Percentiles rank a stretch among this genome's conserved stretches.
Evolutionary conservation across 2,329 filamentous ascomycete species (phyloP).

Genomic region (Geoglossum cookeanum): DNA sequence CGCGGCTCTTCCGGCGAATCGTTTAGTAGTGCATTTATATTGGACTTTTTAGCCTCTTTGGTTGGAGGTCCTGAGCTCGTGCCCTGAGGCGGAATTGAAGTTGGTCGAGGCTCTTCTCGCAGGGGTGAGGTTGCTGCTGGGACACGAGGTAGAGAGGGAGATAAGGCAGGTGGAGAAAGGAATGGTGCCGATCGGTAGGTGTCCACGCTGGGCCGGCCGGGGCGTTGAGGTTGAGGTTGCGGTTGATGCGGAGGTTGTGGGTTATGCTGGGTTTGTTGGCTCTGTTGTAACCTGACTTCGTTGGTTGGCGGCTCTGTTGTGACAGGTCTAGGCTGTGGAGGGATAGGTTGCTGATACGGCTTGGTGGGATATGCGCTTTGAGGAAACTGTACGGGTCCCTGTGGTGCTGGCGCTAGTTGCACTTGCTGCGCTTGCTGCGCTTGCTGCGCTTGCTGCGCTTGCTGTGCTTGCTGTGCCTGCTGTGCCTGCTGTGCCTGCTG

Average conservation of each 20-base stretch:
- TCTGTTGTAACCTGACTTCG: background rate
- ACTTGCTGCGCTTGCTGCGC: no score
- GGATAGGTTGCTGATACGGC: background rate
- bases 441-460: no score
- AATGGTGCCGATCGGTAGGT: background rate
- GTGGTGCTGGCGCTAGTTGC: background rate
- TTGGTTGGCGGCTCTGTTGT: background rate
- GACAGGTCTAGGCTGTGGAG: background rate
- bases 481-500: no score
- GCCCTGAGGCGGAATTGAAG: slow-evolving; percentile 8
- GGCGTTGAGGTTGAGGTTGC: background rate
- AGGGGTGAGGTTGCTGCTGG: background rate
- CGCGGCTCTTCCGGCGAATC: slow-evolving; percentile 28
- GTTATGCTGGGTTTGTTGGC: background rate
- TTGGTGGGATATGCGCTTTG: background rate
- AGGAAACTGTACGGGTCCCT: background rate
- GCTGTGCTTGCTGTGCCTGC: no score
- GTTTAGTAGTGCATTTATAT: slow-evolving; percentile 30
- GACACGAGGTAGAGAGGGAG: background rate
- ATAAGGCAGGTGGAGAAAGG: background rate
- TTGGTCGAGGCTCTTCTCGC: slow-evolving; percentile 6
- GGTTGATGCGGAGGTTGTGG: slow-evolving; percentile 1
- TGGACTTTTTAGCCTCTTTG: slow-evolving; percentile 24
- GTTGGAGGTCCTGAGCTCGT: slow-evolving; percentile 7
- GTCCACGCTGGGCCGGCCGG: background rate